These are phyloP conservation scores for Auriscalpium vulgare DNA, from an alignment of 768 basidiomycete genomes.

Conservation along the genomic window DNA sequence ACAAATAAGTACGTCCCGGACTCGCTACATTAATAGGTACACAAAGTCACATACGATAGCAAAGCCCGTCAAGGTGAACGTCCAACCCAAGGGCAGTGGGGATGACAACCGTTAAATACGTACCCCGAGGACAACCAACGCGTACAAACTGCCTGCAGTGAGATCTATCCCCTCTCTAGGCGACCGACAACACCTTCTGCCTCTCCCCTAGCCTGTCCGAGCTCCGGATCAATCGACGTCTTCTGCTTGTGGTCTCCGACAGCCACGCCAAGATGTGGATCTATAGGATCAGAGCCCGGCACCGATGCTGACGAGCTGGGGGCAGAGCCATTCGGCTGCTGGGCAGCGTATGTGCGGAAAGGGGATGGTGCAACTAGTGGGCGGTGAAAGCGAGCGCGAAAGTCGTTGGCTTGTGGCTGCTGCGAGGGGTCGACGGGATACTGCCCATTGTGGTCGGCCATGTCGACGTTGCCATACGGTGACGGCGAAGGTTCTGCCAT, in stretches of 20 bases:
- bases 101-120: too few relatives aligned
- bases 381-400: conserved; percentile 60
- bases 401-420: conserved; percentile 37
- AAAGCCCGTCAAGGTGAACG: too few relatives aligned
- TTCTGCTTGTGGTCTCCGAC: neutral
- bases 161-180: conserved; percentile 17
- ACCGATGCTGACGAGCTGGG: conserved; percentile 4
- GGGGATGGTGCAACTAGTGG: conserved; percentile 53
- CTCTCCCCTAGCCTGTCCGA: conserved; percentile 28
- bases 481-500: conserved; percentile 18
- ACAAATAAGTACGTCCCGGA: too few relatives aligned
- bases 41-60: too few relatives aligned
- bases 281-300: conserved; percentile 12
- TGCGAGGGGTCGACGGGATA: conserved; percentile 16
- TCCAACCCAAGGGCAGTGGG: too few relatives aligned
- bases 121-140: too few relatives aligned
- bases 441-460: conserved; percentile 8
- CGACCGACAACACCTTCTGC: conserved; percentile 25
- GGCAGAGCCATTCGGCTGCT: conserved; percentile 10
- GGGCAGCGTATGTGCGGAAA: conserved; percentile 31
- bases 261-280: conserved; percentile 14
- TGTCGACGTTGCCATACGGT: conserved; percentile 6
- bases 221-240: conserved; percentile 21
- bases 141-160: too few relatives aligned
- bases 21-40: too few relatives aligned